phyloP scores from a whole-genome alignment of 139 green algal species.

The Spirogloea muscicola region DNA sequence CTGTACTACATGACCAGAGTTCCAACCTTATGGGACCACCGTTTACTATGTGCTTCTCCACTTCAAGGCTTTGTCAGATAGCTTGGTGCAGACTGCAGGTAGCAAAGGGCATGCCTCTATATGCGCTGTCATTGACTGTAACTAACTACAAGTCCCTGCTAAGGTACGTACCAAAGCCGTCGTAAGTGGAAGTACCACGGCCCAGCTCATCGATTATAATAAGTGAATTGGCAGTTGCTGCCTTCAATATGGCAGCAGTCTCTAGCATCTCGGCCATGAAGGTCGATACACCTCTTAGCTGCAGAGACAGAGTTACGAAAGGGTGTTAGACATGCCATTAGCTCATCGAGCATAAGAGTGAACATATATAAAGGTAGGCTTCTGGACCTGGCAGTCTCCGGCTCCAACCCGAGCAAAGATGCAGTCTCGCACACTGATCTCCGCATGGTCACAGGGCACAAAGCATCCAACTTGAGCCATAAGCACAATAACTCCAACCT shows the following conservation, averaged over 20 bases:
- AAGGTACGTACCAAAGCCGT: constrained; percentile 96
- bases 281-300: constrained; percentile 82
- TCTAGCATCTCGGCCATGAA: constrained; percentile 99
- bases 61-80: too few relatives aligned
- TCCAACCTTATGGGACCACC: too few relatives aligned
- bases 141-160: too few relatives aligned
- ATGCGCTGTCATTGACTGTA: too few relatives aligned
- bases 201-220: constrained; percentile 98
- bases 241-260: constrained; percentile 43
- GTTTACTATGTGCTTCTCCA: too few relatives aligned
- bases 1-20: too few relatives aligned
- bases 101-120: too few relatives aligned
- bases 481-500: constrained; percentile 68
- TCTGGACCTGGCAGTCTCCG: constrained; percentile 86
- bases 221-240: constrained; percentile 66
- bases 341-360: too few relatives aligned
- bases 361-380: too few relatives aligned
- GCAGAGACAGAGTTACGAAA: not conserved
- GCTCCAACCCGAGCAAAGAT: constrained; percentile 95
- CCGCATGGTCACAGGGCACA: constrained; percentile 76
- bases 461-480: constrained; percentile 77
- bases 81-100: too few relatives aligned
- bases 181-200: constrained; percentile 89
- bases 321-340: too few relatives aligned
- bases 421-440: constrained; percentile 81